These are phyloP conservation scores for Plasmodium yoelii DNA, from an alignment of 169 alveolate species.

Conservation along the genomic window DNA sequence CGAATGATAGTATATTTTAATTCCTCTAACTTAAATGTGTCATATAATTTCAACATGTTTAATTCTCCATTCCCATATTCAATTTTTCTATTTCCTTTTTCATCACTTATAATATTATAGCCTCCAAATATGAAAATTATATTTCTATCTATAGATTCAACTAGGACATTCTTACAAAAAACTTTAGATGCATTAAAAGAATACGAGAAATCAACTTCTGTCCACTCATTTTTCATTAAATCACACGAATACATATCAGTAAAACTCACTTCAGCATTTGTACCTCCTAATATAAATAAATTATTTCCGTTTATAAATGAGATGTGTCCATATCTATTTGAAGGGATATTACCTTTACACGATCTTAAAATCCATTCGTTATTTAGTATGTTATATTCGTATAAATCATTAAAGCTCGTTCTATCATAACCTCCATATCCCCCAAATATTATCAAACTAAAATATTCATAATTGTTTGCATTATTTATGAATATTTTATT, in stretches of 20 bases:
- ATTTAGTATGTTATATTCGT: conserved; percentile 46
- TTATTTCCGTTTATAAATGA: conserved; percentile 66
- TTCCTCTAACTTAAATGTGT: conserved; percentile 56
- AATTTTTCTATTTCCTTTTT: conserved; percentile 58
- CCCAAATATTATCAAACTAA: conserved; percentile 66
- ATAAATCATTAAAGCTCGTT: conserved; percentile 53
- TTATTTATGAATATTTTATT: conserved; percentile 44
- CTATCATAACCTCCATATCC: conserved; percentile 74
- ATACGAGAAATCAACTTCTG: conserved; percentile 67
- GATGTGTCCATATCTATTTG: conserved; percentile 49
- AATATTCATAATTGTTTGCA: conserved; percentile 30
- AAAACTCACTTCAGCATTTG: conserved; percentile 67
- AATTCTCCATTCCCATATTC: conserved; percentile 33
- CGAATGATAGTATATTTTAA: conserved; percentile 39
- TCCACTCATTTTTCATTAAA: conserved; percentile 58
- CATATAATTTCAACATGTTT: conserved; percentile 66
- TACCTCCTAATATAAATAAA: conserved; percentile 71
- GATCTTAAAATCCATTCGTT: conserved; percentile 48
- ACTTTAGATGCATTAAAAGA: conserved; percentile 55
- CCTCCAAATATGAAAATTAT: conserved; percentile 72
- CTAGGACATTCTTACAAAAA: conserved; percentile 40
- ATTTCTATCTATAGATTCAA: conserved; percentile 64
- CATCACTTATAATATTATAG: conserved; percentile 61
- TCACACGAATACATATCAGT: conserved; percentile 67
- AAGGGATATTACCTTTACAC: conserved; percentile 52